A percentile compares a stretch with the other conserved stretches of the same genome.
These are phyloP conservation scores for Amaranthus cruentus DNA, from an alignment of 148 eudicot genomes.

Conservation along the genomic window DNA sequence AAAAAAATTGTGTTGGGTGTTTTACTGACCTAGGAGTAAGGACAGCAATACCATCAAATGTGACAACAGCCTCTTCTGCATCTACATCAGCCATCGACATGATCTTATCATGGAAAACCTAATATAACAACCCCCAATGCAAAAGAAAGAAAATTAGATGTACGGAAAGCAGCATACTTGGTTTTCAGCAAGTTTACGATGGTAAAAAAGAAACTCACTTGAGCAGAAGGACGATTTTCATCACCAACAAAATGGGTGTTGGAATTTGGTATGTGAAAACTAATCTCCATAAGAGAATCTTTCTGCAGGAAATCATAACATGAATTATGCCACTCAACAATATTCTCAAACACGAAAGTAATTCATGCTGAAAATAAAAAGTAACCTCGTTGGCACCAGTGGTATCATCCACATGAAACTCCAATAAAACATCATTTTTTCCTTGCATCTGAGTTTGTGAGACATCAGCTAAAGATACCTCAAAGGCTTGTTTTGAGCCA, in stretches of 20 bases:
- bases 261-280: slow-evolving; percentile 87
- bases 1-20: too few relatives aligned
- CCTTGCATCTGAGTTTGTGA: slow-evolving; percentile 96
- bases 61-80: slow-evolving; percentile 89
- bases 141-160: slow-evolving; percentile 1
- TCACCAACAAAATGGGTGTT: slow-evolving; percentile 96
- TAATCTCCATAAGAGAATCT: slow-evolving; percentile 98
- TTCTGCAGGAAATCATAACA: slow-evolving; percentile 42
- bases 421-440: slow-evolving; percentile 87
- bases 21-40: slow-evolving; percentile 83
- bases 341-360: not conserved
- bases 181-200: not conserved
- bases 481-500: slow-evolving; percentile 90
- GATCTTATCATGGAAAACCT: slow-evolving; percentile 92
- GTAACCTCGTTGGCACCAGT: slow-evolving; percentile 96
- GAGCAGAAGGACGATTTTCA: slow-evolving; percentile 85
- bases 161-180: not conserved
- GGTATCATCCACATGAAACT: slow-evolving; percentile 95
- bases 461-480: slow-evolving; percentile 92
- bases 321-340: not conserved
- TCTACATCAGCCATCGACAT: slow-evolving; percentile 91
- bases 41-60: slow-evolving; percentile 82
- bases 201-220: slow-evolving; percentile 40
- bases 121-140: not conserved
- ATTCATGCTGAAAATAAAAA: not conserved